Percentiles rank a stretch among this genome's conserved stretches.
Conservation (phyloP, 495 filamentous ascomycete species). For the Lophium mytilinum region DNA sequence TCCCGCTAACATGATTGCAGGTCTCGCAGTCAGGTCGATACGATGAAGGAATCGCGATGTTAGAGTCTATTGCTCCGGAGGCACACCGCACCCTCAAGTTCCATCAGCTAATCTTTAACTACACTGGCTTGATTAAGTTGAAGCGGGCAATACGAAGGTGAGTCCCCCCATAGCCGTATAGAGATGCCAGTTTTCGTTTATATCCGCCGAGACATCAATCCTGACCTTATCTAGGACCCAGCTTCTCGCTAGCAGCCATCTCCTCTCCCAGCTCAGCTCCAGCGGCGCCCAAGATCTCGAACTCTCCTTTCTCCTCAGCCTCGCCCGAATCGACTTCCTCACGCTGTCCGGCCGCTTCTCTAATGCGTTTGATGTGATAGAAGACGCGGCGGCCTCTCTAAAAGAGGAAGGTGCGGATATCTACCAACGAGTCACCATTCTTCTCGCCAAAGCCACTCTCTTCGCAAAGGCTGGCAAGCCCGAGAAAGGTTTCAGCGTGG, state of each 20-base stretch:
- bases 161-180: not conserved
- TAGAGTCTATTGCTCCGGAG: slow-evolving; percentile 60
- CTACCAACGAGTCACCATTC: slow-evolving; percentile 61
- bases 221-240: slow-evolving; percentile 12
- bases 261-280: slow-evolving; percentile 11
- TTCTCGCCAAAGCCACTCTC: slow-evolving; percentile 68
- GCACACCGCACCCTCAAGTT: slow-evolving; percentile 66
- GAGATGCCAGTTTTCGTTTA: not conserved
- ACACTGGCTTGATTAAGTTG: slow-evolving; percentile 21
- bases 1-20: slow-evolving; percentile 33
- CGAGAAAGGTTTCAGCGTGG: slow-evolving; percentile 74
- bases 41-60: slow-evolving; percentile 55
- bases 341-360: slow-evolving; percentile 55
- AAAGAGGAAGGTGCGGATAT: slow-evolving; percentile 68
- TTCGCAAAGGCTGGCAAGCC: slow-evolving; percentile 63
- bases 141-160: slow-evolving; percentile 19
- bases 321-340: slow-evolving; percentile 63
- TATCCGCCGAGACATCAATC: not conserved
- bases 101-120: slow-evolving; percentile 64
- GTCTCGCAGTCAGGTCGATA: slow-evolving; percentile 59
- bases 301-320: slow-evolving; percentile 58
- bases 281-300: slow-evolving; percentile 48
- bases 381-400: slow-evolving; percentile 54
- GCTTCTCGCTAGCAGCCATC: slow-evolving; percentile 2
- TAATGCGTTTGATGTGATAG: slow-evolving; percentile 58